Evolutionary conservation across 1,284 basidiomycete species (phyloP).

Genomic region (Caloboletus firmus): DNA sequence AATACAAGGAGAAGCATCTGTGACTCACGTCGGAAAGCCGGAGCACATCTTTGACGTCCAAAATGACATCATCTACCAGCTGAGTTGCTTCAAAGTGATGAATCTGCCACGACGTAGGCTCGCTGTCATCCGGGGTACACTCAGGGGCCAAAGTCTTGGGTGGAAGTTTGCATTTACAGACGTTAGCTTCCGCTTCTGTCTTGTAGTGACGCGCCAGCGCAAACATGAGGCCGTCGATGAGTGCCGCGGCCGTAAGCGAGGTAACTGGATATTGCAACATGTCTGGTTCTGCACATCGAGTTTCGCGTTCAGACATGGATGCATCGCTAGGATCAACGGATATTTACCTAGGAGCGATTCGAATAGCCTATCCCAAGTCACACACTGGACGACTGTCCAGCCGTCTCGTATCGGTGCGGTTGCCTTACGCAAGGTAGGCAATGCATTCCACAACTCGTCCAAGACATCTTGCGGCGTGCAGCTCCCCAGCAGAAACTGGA

Average conservation of each 20-base stretch:
- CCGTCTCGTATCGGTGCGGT: slow-evolving; percentile 33
- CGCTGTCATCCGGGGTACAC: neutral
- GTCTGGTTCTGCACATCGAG: slow-evolving; percentile 43
- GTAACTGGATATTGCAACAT: slow-evolving; percentile 51
- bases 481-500: slow-evolving; percentile 49
- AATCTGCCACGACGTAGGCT: slow-evolving; percentile 19
- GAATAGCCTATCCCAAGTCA: slow-evolving; percentile 52
- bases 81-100: slow-evolving; percentile 34
- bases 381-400: slow-evolving; percentile 46
- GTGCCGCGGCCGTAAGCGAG: slow-evolving; percentile 48
- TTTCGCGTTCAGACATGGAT: neutral
- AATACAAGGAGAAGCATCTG: neutral
- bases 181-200: slow-evolving; percentile 28
- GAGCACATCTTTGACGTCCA: slow-evolving; percentile 47
- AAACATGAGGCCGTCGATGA: slow-evolving; percentile 45
- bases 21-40: slow-evolving; percentile 43
- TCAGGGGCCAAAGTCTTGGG: neutral
- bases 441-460: slow-evolving; percentile 56
- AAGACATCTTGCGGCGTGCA: slow-evolving; percentile 57
- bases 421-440: slow-evolving; percentile 48
- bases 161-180: slow-evolving; percentile 9
- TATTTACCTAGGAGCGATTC: slow-evolving; percentile 46
- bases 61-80: slow-evolving; percentile 41
- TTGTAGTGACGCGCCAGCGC: slow-evolving; percentile 41
- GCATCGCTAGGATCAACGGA: neutral